phyloP scores from a whole-genome alignment of 2,329 filamentous ascomycete genomes.

The Coleophoma eucalyptorum region DNA sequence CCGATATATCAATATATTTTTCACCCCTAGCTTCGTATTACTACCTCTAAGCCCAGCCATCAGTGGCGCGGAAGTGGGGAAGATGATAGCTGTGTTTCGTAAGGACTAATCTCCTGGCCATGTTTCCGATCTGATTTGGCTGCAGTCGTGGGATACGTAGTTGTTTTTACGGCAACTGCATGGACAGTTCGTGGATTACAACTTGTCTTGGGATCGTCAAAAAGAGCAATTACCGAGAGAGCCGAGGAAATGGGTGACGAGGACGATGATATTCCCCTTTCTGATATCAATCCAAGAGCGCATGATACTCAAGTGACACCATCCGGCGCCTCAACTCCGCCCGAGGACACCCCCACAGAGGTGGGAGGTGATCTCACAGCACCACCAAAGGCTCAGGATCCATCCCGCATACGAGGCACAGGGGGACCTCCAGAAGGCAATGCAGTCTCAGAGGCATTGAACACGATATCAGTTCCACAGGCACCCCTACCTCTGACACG shows the following conservation, averaged over 20 bases:
- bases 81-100: slow-evolving; percentile 58
- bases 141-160: slow-evolving; percentile 50
- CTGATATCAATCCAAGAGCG: slow-evolving; percentile 17
- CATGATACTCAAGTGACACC: slow-evolving; percentile 12
- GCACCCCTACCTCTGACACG: slow-evolving; percentile 38
- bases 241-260: slow-evolving; percentile 45
- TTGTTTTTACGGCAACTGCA: slow-evolving; percentile 47
- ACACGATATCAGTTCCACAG: slow-evolving; percentile 28
- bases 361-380: slow-evolving; percentile 12
- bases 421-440: slow-evolving; percentile 21
- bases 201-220: slow-evolving; percentile 45
- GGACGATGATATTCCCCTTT: slow-evolving; percentile 44
- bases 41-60: slow-evolving; percentile 53
- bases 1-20: slow-evolving; percentile 55
- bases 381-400: slow-evolving; percentile 23
- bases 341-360: slow-evolving; percentile 2
- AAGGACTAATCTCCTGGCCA: slow-evolving; percentile 18
- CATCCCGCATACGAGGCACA: slow-evolving; percentile 20
- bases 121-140: background rate
- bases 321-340: slow-evolving; percentile 5
- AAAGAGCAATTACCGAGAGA: slow-evolving; percentile 45
- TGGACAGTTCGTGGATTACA: slow-evolving; percentile 52
- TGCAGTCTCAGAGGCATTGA: background rate
- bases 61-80: slow-evolving; percentile 48
- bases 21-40: slow-evolving; percentile 53